Percentiles rank a stretch among this genome's conserved stretches.
These are phyloP conservation scores for Scopulariopsis brevicaulis DNA, from an alignment of 2,329 filamentous ascomycete species.

Conservation along the genomic window DNA sequence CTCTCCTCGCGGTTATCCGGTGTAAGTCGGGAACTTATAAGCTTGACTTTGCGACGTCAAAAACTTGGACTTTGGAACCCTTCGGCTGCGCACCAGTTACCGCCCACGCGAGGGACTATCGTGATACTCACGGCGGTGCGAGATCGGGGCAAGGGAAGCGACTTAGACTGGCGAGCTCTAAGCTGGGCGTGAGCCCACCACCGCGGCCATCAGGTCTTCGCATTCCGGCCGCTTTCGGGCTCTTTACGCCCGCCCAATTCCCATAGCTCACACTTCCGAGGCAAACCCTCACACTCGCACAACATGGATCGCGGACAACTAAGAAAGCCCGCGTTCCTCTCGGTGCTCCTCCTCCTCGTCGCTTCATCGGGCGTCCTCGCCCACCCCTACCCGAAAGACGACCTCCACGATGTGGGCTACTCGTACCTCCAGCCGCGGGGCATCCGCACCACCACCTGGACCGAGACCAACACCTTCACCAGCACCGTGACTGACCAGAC, in stretches of 20 bases:
- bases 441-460: conserved; percentile 47
- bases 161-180: not conserved
- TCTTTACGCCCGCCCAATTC: not conserved
- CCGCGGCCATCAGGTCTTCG: not conserved
- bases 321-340: not conserved
- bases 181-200: not conserved
- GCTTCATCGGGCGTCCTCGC: conserved; percentile 23
- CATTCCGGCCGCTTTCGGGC: not conserved
- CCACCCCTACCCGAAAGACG: conserved; percentile 37
- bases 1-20: not conserved
- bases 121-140: not conserved
- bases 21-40: not conserved
- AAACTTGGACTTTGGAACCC: too few species aligned
- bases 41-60: too few species aligned
- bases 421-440: conserved; percentile 36
- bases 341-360: conserved; percentile 23
- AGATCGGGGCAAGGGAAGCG: not conserved
- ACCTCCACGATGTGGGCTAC: conserved; percentile 33
- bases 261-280: not conserved
- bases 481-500: conserved; percentile 41
- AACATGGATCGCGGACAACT: not conserved
- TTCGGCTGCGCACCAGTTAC: too few species aligned
- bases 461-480: conserved; percentile 47
- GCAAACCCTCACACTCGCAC: not conserved
- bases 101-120: not conserved